phyloP scores from a whole-genome alignment of 345 rosid genomes.

The Eucalyptus paniculata region DNA sequence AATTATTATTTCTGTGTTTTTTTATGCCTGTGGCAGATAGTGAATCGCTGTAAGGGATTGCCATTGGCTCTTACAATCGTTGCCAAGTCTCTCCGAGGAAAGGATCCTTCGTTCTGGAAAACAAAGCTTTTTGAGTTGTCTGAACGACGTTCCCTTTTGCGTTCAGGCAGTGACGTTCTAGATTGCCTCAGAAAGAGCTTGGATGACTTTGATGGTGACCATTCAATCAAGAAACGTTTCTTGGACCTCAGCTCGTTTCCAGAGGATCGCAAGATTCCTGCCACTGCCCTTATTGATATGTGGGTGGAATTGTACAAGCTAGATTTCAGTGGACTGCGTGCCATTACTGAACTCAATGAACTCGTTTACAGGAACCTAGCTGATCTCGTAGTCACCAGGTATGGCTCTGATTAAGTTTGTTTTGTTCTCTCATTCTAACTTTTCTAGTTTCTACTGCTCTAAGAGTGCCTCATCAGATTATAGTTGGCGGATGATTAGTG shows the following conservation, averaged over 20 bases:
- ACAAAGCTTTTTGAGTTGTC: neutral
- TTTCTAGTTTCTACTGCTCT: neutral
- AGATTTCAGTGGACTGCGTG: conserved; percentile 6
- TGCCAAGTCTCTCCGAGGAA: conserved; percentile 26
- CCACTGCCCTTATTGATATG: conserved; percentile 23
- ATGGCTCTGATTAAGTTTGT: neutral
- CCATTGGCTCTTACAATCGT: conserved; percentile 46
- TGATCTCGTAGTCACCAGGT: conserved; percentile 21
- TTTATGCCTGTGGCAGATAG: neutral
- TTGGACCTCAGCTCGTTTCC: neutral
- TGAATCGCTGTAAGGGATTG: conserved; percentile 26
- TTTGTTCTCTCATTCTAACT: neutral
- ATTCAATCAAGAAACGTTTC: neutral
- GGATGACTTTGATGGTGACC: conserved; percentile 3
- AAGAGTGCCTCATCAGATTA: neutral
- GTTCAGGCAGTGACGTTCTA: neutral
- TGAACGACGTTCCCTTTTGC: neutral
- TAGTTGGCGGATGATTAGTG: neutral
- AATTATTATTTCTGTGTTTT: neutral
- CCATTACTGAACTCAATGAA: conserved; percentile 11
- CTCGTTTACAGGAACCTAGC: conserved; percentile 24
- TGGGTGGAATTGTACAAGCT: conserved; percentile 31
- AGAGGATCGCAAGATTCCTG: neutral
- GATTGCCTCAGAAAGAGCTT: conserved; percentile 15
- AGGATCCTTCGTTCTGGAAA: conserved; percentile 1